Base-by-base conservation (phyloP, 164 flowering plant genomes). In the Santalum album region DNA sequence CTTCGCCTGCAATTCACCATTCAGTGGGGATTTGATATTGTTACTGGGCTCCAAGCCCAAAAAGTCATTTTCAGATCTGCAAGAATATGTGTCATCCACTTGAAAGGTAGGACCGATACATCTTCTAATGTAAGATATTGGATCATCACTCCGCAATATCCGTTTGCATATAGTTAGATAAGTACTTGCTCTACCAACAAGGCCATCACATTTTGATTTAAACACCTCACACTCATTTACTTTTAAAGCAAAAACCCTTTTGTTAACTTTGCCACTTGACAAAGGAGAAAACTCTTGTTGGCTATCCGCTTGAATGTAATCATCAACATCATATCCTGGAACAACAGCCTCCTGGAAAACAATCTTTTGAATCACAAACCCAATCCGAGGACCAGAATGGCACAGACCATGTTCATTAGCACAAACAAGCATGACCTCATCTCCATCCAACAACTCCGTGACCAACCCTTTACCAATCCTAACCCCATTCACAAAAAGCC, bases 401-500 rank as follows among this genome's bases (percentile, higher is more conserved):
- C 68, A 67, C 27, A 15, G 53, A n/a, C 49, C 57, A 24, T 53
- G 64, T 26, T 49, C 55, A 2, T 68, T 60, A 22, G 51, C 51
- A 54, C 79, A 78, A 58, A 55, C 81, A 55, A 89, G 65, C 22
- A 69, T 59, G 53, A 90, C 77, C 74, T 77, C 81, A 66, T 84
- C 87, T 14, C 95, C 95, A 3, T 55, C 78, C 51, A 34, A 61
- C 64, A 84, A 64, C 51, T 73, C 88, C 24, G 55, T 60, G 11
- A 54, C 66, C 32, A 23, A 35, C 0, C 75, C 86, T 18, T 46
- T 59, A 19, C 53, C 53, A 25, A 81, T n/a, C 67, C 71, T 72
- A 63, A 49, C 51, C 53, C 92, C 90, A 62, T 86, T 83, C 20
- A 84, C 78, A 66, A 71, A 86, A 11, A 84, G 76, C 55, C 92